Base-by-base conservation (phyloP, 2,329 filamentous ascomycete species). In the Ceratocystis eucalypticola region DNA sequence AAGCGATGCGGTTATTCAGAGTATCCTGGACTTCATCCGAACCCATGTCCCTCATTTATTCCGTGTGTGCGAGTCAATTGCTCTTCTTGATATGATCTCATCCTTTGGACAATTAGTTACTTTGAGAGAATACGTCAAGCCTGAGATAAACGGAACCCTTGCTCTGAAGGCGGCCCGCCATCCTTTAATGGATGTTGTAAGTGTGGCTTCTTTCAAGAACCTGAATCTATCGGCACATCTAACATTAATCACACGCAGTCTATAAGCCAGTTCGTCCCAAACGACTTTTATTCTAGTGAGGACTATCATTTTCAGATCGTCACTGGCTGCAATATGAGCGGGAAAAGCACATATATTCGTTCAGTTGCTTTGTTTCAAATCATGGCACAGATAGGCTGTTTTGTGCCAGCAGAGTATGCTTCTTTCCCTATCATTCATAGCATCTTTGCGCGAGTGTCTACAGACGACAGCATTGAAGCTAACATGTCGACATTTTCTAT, bases 291-390 rank as follows among this genome's bases (percentile, higher is more conserved):
- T 71, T 88, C 90, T 2, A 88, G 87, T 0, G 82, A 88, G 44
- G 86, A 93, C 68, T 85, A 86, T 45, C 85, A 92, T 1, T 96
- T 96, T 71, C 92, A 97, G 70, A 88, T 97, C 69, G 87, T 99
- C 69, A 97, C 93, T 0, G 93, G 94, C 2, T 95, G 90, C 74
- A 99, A 99, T 71, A 99, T 99, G 94, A 96, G 91, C 71, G 94
- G 92, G 0, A 99, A 97, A 74, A 96, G 89, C 69, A 99, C 92
- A 0, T 97, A 96, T 72, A 96, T 97, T 69, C 85, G 91, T 62
- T 87, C 88, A 1, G 80, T 96, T 28, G 89, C 93, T 0, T 78
- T 99, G 41, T 84, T 95, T 72, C 85, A 88, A 57, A 85, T 99
- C 67, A 96, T 99, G 91, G 91, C 91, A 0, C 94, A 99, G 72